These are phyloP conservation scores for Syzygium aqueum DNA, from an alignment of 345 rosid genomes.

Conservation along the genomic window DNA sequence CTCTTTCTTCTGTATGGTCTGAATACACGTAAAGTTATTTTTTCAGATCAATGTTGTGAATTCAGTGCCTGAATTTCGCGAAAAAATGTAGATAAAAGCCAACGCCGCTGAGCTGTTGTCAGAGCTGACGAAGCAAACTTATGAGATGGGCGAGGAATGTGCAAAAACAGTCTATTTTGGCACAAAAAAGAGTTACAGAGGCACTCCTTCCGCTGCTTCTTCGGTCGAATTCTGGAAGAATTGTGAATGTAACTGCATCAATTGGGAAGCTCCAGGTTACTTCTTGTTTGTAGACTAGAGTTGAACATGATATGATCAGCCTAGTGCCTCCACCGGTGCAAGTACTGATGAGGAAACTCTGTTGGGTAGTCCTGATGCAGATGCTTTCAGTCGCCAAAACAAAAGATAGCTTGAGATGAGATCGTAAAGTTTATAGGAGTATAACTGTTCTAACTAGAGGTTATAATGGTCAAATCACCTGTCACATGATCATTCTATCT, in stretches of 20 bases:
- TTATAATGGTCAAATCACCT: neutral
- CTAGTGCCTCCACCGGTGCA: neutral
- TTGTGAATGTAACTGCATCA: neutral
- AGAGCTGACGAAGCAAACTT: neutral
- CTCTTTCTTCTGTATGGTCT: neutral
- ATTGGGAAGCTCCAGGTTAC: neutral
- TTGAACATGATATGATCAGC: neutral
- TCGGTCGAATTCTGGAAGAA: neutral
- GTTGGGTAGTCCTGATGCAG: neutral
- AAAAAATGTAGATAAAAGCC: neutral
- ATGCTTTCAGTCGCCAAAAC: neutral
- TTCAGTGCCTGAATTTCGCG: neutral
- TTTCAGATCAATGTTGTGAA: neutral
- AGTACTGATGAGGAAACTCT: neutral
- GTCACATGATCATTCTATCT: neutral
- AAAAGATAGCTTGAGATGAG: neutral
- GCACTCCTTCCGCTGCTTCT: neutral
- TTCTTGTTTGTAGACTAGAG: neutral
- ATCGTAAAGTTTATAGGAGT: neutral
- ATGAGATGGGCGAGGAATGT: neutral
- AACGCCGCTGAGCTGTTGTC: neutral
- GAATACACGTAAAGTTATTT: neutral
- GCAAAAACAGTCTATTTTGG: neutral
- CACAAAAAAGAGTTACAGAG: neutral
- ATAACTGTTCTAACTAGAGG: neutral